phyloP scores from a whole-genome alignment of 2,329 filamentous ascomycete species.

The Trichoderma sp. region DNA sequence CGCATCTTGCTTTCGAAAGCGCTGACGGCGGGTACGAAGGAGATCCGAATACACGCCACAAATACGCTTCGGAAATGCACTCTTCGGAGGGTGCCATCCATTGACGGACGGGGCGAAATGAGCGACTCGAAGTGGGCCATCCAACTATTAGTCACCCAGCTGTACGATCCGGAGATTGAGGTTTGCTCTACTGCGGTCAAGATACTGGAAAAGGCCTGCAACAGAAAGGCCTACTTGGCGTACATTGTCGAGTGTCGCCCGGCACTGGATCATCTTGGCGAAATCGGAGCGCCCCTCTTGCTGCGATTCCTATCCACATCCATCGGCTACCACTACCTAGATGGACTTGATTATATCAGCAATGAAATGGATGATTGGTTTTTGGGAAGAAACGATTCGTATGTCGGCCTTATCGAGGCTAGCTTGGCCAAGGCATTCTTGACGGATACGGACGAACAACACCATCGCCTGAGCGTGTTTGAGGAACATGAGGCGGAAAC shows the following conservation, averaged over 20 bases:
- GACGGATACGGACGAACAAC: slow-evolving; percentile 59
- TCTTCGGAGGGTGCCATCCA: slow-evolving; percentile 46
- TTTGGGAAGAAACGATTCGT: slow-evolving; percentile 92
- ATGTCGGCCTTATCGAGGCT: slow-evolving; percentile 92
- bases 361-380: slow-evolving; percentile 99
- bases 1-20: slow-evolving; percentile 91
- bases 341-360: slow-evolving; percentile 96
- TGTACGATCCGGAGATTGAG: slow-evolving; percentile 96
- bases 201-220: slow-evolving; percentile 95
- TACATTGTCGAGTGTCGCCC: slow-evolving; percentile 96
- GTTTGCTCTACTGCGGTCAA: slow-evolving; percentile 96
- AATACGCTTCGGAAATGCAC: slow-evolving; percentile 86
- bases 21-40: slow-evolving; percentile 84
- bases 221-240: slow-evolving; percentile 84
- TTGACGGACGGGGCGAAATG: slow-evolving; percentile 38
- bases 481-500: slow-evolving; percentile 56
- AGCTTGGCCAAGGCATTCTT: slow-evolving; percentile 83
- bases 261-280: slow-evolving; percentile 89
- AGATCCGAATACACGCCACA: slow-evolving; percentile 87
- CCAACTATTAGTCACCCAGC: slow-evolving; percentile 90
- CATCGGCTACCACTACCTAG: slow-evolving; percentile 94
- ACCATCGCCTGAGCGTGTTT: slow-evolving; percentile 57
- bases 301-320: slow-evolving; percentile 93
- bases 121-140: slow-evolving; percentile 93
- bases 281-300: slow-evolving; percentile 91